Percentiles rank a stretch among this genome's conserved stretches.
Conservation (phyloP, 2,329 filamentous ascomycete genomes). For the Aspergillus neoniger region DNA sequence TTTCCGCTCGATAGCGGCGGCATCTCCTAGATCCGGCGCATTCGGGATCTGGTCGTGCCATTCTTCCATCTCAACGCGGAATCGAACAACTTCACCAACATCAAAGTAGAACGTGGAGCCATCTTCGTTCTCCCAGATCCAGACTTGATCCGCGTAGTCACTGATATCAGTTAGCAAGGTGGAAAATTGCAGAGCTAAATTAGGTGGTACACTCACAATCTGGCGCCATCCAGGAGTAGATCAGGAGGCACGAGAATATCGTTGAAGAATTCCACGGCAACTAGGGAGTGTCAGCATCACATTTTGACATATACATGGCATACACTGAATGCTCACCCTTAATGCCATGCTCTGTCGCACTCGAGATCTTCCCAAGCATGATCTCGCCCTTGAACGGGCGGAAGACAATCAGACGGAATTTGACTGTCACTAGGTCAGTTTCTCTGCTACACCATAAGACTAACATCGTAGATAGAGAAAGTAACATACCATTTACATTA, state of each 20-base stretch:
- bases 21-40: constrained; percentile 65
- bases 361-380: constrained; percentile 79
- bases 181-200: not conserved
- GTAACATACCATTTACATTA: constrained; percentile 78
- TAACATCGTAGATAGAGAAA: too few species aligned
- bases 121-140: constrained; percentile 78
- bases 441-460: not conserved
- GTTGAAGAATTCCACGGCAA: constrained; percentile 89
- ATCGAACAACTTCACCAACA: constrained; percentile 81
- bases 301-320: not conserved
- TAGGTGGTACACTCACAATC: constrained; percentile 62
- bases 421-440: constrained; percentile 59
- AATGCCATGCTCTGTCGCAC: constrained; percentile 70
- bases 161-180: constrained; percentile 46
- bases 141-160: constrained; percentile 73
- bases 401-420: constrained; percentile 92
- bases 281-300: constrained; percentile 42
- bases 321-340: constrained; percentile 53
- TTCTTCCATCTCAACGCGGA: constrained; percentile 81
- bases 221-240: constrained; percentile 72
- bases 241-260: constrained; percentile 80
- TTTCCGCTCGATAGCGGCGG: constrained; percentile 58
- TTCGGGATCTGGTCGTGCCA: constrained; percentile 87
- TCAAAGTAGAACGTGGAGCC: constrained; percentile 81
- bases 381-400: constrained; percentile 95